Conservation (phyloP, 2,329 filamentous ascomycete species). For the Arthrobotrys iridis region DNA sequence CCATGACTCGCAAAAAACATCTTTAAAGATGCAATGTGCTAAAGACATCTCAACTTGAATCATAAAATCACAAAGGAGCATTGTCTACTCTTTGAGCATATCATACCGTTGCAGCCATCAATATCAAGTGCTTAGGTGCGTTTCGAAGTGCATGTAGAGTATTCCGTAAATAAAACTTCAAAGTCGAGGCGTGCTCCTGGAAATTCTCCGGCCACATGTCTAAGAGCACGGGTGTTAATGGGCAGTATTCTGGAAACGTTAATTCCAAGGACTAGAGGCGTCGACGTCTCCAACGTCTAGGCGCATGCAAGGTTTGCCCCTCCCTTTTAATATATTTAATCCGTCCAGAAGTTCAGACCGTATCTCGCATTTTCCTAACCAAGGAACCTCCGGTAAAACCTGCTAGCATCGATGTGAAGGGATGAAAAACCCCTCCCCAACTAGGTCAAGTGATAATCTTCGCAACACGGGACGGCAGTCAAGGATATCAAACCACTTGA, state of each 20-base stretch:
- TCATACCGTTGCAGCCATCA: constrained; percentile 30
- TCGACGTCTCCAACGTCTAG: constrained; percentile 12
- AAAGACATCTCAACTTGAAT: background rate
- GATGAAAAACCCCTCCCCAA: constrained; percentile 12
- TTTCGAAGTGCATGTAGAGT: constrained; percentile 36
- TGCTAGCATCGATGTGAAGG: constrained; percentile 30
- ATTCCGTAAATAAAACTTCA: constrained; percentile 13
- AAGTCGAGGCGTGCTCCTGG: constrained; percentile 22
- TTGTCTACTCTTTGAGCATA: constrained; percentile 16
- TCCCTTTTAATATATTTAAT: constrained; percentile 33
- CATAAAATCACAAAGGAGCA: constrained; percentile 30
- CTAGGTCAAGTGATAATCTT: constrained; percentile 50
- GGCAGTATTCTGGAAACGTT: constrained; percentile 46
- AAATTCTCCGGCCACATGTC: constrained; percentile 55
- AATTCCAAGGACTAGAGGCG: constrained; percentile 28
- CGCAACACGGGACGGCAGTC: constrained; percentile 43
- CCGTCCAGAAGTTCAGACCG: constrained; percentile 4
- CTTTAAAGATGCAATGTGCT: constrained; percentile 20
- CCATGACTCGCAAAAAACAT: constrained; percentile 50
- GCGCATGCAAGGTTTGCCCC: constrained; percentile 40
- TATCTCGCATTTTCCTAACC: constrained; percentile 36
- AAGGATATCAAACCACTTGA: constrained; percentile 48
- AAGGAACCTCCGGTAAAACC: constrained; percentile 43
- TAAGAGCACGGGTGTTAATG: constrained; percentile 37
- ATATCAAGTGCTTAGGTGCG: constrained; percentile 12